These are phyloP conservation scores for Backusella parvicylindrica DNA, from an alignment of 192 early-diverging fungal genomes.

Conservation along the genomic window DNA sequence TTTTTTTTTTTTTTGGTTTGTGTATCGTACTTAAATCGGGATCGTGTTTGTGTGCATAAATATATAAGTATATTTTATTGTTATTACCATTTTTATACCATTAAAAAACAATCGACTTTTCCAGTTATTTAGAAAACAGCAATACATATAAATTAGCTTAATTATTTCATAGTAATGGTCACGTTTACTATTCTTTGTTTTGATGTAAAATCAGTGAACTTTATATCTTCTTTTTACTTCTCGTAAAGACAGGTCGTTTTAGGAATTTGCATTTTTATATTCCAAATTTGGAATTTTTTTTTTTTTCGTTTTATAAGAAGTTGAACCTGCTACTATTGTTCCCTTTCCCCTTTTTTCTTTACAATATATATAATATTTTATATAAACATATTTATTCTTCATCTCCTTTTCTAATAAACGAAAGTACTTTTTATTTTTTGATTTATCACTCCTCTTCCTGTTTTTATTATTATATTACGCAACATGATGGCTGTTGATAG, in stretches of 20 bases:
- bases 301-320: conserved; percentile 2
- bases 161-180: background rate
- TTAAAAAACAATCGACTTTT: background rate
- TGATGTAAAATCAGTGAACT: background rate
- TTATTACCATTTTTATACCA: background rate
- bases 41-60: background rate
- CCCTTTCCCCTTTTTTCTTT: background rate
- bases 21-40: background rate
- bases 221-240: background rate
- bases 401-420: background rate
- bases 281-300: background rate
- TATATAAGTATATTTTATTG: background rate
- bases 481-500: conserved; percentile 7
- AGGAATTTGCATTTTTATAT: background rate
- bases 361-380: background rate
- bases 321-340: background rate
- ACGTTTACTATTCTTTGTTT: background rate
- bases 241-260: background rate
- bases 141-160: background rate
- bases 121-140: background rate
- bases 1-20: background rate
- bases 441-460: background rate
- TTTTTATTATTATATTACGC: background rate
- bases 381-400: background rate
- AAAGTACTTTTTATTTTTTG: background rate